phyloP scores from a whole-genome alignment of 805 yeast species.

The Metschnikowia amazonensis region DNA sequence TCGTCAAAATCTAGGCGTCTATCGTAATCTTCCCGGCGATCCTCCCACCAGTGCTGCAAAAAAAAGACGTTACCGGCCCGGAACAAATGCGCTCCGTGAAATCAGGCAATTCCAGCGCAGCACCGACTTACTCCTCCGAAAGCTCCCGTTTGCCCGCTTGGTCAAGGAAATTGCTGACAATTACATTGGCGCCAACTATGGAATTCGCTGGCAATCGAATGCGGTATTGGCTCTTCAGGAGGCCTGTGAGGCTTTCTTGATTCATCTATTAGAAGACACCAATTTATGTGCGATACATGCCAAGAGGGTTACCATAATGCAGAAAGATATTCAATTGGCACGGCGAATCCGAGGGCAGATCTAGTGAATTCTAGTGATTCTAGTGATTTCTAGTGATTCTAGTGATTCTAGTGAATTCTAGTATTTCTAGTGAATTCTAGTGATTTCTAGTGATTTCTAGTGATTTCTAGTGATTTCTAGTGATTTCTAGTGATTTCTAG shows the following conservation, averaged over 20 bases:
- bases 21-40: slow-evolving; percentile 54
- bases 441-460: no score
- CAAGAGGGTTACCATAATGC: slow-evolving; percentile 81
- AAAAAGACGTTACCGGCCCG: slow-evolving; percentile 51
- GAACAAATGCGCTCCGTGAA: slow-evolving; percentile 63
- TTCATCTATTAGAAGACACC: slow-evolving; percentile 72
- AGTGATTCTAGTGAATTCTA: no score
- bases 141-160: slow-evolving; percentile 73
- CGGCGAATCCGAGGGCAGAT: slow-evolving; percentile 64
- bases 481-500: no score
- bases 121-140: slow-evolving; percentile 63
- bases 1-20: slow-evolving; percentile 31
- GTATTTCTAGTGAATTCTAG: no score
- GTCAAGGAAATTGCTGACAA: slow-evolving; percentile 71
- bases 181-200: slow-evolving; percentile 50
- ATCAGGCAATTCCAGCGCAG: slow-evolving; percentile 64
- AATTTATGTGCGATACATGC: slow-evolving; percentile 77
- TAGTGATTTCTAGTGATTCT: no score
- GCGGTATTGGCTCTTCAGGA: slow-evolving; percentile 78
- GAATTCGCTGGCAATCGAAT: slow-evolving; percentile 73
- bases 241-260: slow-evolving; percentile 74
- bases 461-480: no score
- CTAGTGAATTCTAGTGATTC: no score
- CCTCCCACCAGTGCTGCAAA: slow-evolving; percentile 32
- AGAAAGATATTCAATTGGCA: slow-evolving; percentile 76